Base-by-base conservation (phyloP, 2,329 filamentous ascomycete genomes). In the Xylaria sp. region DNA sequence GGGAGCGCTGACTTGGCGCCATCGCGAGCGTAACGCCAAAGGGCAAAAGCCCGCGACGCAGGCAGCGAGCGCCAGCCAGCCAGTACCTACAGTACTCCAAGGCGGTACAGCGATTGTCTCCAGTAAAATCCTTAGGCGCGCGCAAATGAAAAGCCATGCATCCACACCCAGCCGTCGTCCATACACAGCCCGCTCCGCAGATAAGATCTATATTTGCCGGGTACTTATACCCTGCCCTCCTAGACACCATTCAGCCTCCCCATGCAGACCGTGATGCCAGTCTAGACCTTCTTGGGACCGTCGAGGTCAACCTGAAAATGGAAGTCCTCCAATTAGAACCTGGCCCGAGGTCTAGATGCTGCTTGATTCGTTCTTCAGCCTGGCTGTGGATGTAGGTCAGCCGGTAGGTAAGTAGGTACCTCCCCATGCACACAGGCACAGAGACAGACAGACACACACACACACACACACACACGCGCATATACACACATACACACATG, bases 301-400 rank as follows among this genome's bases (percentile, higher is more conserved):
- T 56, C 45, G 41, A 44, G 39, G 26, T 34, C 50, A 22, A 42
- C 56, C 52, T 59, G 51, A 61, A 65, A 55, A 56, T 50, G 52
- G 54, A 52, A 20, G 20, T 52, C 42, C 39, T n/a, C 63, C 63
- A 65, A 67, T 67, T 34, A 57, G 20, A 44, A 51, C 44, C 47
- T 8, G 24, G 52, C 21, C 26, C 45, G 26, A 16, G 17, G 47
- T 34, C 29, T 34, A 13, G 6, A 34, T 34, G 29, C 29, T 7
- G 16, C 29, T 34, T 44, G 49, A 56, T 58, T 49, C 54, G 54
- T 58, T 56, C 48, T 52, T 21, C 29, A 34, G 29, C 16, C 11
- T 13, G 29, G 24, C n/a, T 26, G 6, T 26, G 24, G 24, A 9
- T 6, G 24, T 26, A 5, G 24, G 5, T 3, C 29, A 34, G 29